Base-by-base conservation (phyloP, 2,329 filamentous ascomycete genomes). In the Aspergillus sp. region DNA sequence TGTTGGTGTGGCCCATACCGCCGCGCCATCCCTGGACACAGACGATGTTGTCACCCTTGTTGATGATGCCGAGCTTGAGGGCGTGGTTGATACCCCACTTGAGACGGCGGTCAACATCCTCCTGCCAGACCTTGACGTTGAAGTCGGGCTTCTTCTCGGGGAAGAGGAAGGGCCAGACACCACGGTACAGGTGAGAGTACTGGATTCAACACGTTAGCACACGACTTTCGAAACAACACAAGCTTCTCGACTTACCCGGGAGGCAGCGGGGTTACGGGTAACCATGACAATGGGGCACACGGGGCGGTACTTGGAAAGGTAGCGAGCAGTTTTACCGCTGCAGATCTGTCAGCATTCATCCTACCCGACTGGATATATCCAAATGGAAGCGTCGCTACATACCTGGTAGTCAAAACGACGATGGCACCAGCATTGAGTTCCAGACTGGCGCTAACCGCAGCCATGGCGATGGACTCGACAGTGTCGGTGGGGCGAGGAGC, bases 221-320 rank as follows among this genome's bases (percentile, higher is more conserved):
- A 19, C n/a, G 47, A 17, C 23, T 43, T 6, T 13, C 39, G 25
- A 51, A 30, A 30, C 15, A 25, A 36, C 7, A 53, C 19, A 15
- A 25, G 28, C 8, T 23, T 43, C 4, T n/a, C n/a, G 19, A 76
- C 81, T 78, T 79, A 85, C 82, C 69, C 95, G 87, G 62, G 92
- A 90, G 55, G 95, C 91, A 67, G 86, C 87, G 52, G 87, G 81
- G 78, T 90, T 97, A 72, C 95, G 90, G 67, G 94, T 97, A 66
- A 99, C 91, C 94, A 98, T 98, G 85, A 99, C 94, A 82, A 99
- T 97, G 71, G 95, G 95, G 87, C 94, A 98, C 66, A 98, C 93
- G 55, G 95, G 95, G 74, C 95, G 91, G 84, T 97, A 99, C 85
- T 99, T 99, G 83, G 94, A 96, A 69, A 98, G 85, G 65, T 98